Base-by-base conservation (phyloP, 768 basidiomycete species). In the Cytidiella melzeri region DNA sequence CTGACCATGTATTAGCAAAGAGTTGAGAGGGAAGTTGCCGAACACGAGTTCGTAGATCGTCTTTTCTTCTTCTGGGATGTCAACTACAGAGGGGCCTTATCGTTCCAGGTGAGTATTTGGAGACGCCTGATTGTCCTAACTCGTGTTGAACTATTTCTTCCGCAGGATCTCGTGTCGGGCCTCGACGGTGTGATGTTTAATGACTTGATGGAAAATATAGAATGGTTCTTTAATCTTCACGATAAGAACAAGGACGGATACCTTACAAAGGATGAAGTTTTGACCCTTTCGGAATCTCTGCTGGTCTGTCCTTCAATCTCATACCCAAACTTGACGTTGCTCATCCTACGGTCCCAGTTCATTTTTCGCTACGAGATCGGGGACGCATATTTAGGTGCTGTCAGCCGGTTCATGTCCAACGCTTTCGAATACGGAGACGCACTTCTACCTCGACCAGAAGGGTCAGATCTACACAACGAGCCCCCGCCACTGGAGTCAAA, bases 371-470 rank as follows among this genome's bases (percentile, higher is more conserved):
- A 84, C 65, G 96, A 99, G 67, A 76, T 92, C 10, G 96, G 96
- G 3, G 96, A 99, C 65, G 89, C 92, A 3, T 99, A 95, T 63
- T 75, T 99, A 20, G 96, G 93, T 1, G 92, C 95, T 20, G 89
- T 99, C 55, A 94, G 92, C 56, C 84, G 92, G 37, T 95, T 97
- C 64, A 94, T 98, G 84, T 87, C 93, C 34, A 98, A 99, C 60
- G 92, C 95, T 0, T 99, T 97, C 59, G 96, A 99, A 62, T 97
- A 94, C 50, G 96, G 93, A 2, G 93, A 96, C 68, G 85, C 92
- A n/a, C 74, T 92, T n/a, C 69, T 88, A 13, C 86, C 85, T 37
- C 71, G 72, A 57, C 55, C 70, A 13, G 74, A 75, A 61, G 71
- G 66, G 24, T 57, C 56, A 11, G 62, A 58, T 19, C 48, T 54